A percentile compares a stretch with the other conserved stretches of the same genome.
Evolutionary conservation across 2,329 filamentous ascomycete species (phyloP).

Genomic region (Aureobasidium sp.): DNA sequence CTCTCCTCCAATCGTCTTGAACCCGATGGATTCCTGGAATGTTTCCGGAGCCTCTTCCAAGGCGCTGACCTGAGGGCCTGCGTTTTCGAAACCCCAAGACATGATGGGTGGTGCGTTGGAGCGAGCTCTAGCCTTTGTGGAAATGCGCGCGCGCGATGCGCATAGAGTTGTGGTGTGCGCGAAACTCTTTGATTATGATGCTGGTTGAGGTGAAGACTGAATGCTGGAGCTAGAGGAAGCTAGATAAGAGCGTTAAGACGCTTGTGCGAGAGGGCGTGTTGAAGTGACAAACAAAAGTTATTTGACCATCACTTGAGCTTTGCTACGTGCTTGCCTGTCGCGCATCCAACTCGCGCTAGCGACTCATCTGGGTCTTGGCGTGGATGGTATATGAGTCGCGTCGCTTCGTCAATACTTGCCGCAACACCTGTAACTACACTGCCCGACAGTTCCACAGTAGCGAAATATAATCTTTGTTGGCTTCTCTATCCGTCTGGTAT

Average conservation of each 20-base stretch:
- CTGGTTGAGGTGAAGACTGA: too few relatives aligned
- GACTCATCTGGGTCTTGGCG: neutral
- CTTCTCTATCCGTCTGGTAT: conserved; percentile 2
- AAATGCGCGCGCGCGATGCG: conserved; percentile 3
- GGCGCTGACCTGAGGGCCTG: conserved; percentile 39
- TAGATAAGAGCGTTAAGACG: neutral
- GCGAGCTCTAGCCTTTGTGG: neutral
- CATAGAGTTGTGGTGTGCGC: neutral
- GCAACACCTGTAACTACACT: neutral
- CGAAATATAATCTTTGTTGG: neutral
- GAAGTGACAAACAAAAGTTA: conserved; percentile 2
- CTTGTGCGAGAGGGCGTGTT: neutral
- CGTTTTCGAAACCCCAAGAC: conserved; percentile 57
- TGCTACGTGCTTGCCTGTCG: neutral
- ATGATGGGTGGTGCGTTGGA: conserved; percentile 34
- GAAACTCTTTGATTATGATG: neutral
- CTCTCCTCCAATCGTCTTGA: conserved; percentile 71
- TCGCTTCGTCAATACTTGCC: neutral
- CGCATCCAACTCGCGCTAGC: neutral
- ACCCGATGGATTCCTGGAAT: conserved; percentile 76
- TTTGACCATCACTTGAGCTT: conserved; percentile 4
- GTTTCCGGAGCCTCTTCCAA: conserved; percentile 70
- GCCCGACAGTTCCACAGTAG: neutral
- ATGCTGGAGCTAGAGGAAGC: neutral
- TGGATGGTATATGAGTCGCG: neutral